phyloP scores from a whole-genome alignment of 345 rosid species.

The Ricinus communis region DNA sequence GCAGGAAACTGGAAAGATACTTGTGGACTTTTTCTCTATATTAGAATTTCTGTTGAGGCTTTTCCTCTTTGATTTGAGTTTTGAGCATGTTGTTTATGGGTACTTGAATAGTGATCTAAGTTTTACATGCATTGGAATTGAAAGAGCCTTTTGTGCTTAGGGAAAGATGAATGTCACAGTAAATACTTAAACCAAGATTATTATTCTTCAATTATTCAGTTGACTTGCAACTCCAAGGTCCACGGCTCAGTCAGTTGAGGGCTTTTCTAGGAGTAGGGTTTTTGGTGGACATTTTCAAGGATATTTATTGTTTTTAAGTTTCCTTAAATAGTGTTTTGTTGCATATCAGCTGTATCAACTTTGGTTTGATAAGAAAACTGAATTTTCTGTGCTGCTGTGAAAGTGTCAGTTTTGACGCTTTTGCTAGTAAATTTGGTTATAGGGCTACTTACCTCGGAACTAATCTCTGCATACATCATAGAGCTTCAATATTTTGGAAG shows the following conservation, averaged over 20 bases:
- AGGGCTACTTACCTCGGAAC: background rate
- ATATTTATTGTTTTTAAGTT: too few species aligned
- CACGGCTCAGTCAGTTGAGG: background rate
- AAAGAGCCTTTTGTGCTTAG: background rate
- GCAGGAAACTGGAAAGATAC: background rate
- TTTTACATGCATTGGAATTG: background rate
- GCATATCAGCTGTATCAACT: background rate
- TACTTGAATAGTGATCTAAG: background rate
- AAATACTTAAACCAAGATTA: background rate
- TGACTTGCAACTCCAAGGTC: background rate
- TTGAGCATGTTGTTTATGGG: background rate
- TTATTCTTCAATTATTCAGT: background rate
- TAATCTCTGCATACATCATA: background rate
- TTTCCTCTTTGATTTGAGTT: background rate
- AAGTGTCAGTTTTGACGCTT: background rate
- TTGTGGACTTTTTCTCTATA: too few species aligned
- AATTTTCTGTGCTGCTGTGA: background rate
- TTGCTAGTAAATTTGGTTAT: background rate
- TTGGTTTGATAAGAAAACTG: background rate
- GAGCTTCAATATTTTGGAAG: background rate
- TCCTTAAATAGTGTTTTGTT: background rate
- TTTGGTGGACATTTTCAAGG: too few species aligned
- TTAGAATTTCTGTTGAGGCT: background rate
- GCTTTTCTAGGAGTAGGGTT: too few species aligned
- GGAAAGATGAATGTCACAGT: background rate